Evolutionary conservation across 108 stramenopile genomes (phyloP).

Genomic region (Aurantiochytrium sp.): DNA sequence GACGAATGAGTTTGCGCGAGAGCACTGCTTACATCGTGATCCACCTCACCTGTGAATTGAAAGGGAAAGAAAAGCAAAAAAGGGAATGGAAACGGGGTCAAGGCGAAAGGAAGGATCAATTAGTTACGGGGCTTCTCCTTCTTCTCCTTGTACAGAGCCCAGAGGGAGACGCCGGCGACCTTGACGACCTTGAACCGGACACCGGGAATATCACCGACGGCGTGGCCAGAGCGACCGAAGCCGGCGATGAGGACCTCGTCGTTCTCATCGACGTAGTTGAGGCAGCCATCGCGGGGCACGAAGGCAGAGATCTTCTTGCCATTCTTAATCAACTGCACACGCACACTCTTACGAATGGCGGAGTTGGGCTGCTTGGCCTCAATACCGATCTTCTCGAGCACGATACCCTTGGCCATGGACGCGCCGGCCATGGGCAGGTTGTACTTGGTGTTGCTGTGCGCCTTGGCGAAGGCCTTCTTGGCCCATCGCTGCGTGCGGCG

Average conservation of each 20-base stretch:
- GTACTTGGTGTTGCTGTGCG: slow-evolving; percentile 97
- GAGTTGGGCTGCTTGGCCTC: slow-evolving; percentile 99
- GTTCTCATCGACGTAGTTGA: slow-evolving; percentile 99
- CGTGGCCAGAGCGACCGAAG: slow-evolving; percentile 98
- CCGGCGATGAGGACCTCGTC: slow-evolving; percentile 99
- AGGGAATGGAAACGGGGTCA: no score
- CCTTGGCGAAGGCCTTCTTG: slow-evolving; percentile 90
- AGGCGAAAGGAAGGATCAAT: neutral
- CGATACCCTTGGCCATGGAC: slow-evolving; percentile 99
- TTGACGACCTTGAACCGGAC: slow-evolving; percentile 99
- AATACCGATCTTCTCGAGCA: slow-evolving; percentile 99
- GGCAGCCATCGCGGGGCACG: slow-evolving; percentile 98
- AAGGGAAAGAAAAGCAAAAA: no score
- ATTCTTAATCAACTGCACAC: slow-evolving; percentile 99
- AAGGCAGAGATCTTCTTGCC: slow-evolving; percentile 99
- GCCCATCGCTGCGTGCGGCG: slow-evolving; percentile 90
- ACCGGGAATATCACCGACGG: slow-evolving; percentile 99
- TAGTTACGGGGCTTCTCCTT: slow-evolving; percentile 99
- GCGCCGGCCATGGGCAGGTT: slow-evolving; percentile 97
- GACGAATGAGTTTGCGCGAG: no score
- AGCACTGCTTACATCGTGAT: no score
- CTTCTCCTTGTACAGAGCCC: slow-evolving; percentile 99
- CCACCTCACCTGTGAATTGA: no score
- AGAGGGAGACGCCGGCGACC: slow-evolving; percentile 98
- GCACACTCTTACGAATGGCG: slow-evolving; percentile 99